Evolutionary conservation across 2,329 filamentous ascomycete genomes (phyloP), one percentile per base, ranked within the genome.

Genomic region (Epichloe brachyelytri): DNA sequence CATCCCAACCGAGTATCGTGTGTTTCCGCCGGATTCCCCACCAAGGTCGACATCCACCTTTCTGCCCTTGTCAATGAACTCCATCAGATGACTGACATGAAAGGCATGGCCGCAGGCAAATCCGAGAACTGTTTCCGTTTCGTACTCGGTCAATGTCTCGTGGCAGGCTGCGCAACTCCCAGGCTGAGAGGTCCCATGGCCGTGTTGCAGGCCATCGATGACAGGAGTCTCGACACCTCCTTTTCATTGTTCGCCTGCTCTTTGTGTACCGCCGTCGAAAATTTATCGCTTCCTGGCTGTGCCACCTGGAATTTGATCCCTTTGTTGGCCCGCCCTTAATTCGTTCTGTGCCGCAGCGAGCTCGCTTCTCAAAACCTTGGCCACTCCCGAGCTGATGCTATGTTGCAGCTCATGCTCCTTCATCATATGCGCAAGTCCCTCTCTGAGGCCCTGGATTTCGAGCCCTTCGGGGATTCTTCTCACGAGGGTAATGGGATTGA

Each of bases 361-460:
- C 67, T 98, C 93, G 52, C 90, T 88, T 48, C 86, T 76, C 41
- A 97, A 73, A 0, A 97, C 90, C 50, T 81, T 80, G 0, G 93
- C 90, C 3, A 94, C 93, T 1, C 93, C 93, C 43, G 85, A 83
- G 56, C 86, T 91, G 63, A 98, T 96, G 59, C 86, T 93, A 63
- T 87, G 82, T 68, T 97, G 93, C 43, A 98, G 86, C 63, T 97
- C 93, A 63, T 96, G 90, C 67, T 98, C 93, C 59, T 91, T 85
- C 64, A 98, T 86, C 73, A 98, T 89, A 52, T 90, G 85, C 43
- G 85, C 85, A 3, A 98, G 76, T 0, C 91, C 93, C 55, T 95
- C 88, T 53, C 89, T 77, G 6, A 98, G 73, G 0, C 93, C 93
- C 59, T 93, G 85, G 12, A 98, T 94, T 63, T 96, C 88, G 0